Percentiles rank a stretch among this genome's conserved stretches.
These are phyloP conservation scores for Colletotrichum incanum DNA, from an alignment of 2,329 filamentous ascomycete genomes.

Conservation along the genomic window DNA sequence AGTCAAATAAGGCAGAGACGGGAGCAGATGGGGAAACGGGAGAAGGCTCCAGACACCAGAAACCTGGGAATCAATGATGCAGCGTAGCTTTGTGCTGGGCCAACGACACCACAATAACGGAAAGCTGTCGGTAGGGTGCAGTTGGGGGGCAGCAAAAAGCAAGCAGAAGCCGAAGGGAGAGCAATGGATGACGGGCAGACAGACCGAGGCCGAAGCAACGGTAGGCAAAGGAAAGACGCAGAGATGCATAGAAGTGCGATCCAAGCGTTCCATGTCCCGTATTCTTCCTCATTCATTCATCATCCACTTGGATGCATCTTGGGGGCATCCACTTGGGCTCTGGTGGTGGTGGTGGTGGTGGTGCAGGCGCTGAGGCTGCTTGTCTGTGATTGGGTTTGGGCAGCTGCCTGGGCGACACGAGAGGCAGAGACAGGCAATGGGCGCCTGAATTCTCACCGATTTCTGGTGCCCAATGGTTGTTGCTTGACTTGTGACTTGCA, in stretches of 20 bases:
- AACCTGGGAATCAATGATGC: slow-evolving; percentile 26
- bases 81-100: slow-evolving; percentile 15
- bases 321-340: slow-evolving; percentile 39
- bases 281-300: slow-evolving; percentile 13
- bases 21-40: neutral
- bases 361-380: slow-evolving; percentile 12
- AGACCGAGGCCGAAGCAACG: neutral
- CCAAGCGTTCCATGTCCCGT: neutral
- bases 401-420: neutral
- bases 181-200: slow-evolving; percentile 28
- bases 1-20: slow-evolving; percentile 14
- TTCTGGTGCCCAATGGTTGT: slow-evolving; percentile 30
- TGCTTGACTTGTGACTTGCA: slow-evolving; percentile 33
- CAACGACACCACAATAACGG: slow-evolving; percentile 13
- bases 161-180: neutral
- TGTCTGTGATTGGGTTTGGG: slow-evolving; percentile 23
- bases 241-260: slow-evolving; percentile 29
- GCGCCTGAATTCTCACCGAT: slow-evolving; percentile 35
- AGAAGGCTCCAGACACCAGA: slow-evolving; percentile 33
- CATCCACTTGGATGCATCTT: slow-evolving; percentile 27
- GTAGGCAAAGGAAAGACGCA: slow-evolving; percentile 30
- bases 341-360: slow-evolving; percentile 17
- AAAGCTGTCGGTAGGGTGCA: slow-evolving; percentile 17
- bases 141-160: slow-evolving; percentile 16
- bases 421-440: slow-evolving; percentile 21